Evolutionary conservation across 306 rosid genomes (phyloP).

Genomic region (Pyrus pyrifolia): DNA sequence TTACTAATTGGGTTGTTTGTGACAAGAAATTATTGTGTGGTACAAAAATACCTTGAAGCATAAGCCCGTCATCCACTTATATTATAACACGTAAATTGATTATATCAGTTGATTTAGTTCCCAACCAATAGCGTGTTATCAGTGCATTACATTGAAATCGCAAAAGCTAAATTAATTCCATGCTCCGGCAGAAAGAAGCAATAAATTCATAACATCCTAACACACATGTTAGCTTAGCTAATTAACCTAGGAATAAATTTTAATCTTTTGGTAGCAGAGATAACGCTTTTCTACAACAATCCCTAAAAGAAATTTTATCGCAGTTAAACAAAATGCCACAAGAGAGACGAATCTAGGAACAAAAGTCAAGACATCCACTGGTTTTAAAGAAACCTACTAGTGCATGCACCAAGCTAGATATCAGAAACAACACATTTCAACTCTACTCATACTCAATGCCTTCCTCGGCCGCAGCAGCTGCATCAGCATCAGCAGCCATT

Average conservation of each 20-base stretch:
- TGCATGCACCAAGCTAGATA: background rate
- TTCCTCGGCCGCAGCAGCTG: slow-evolving; percentile 45
- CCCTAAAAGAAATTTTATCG: background rate
- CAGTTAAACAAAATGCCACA: background rate
- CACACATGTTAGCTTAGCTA: background rate
- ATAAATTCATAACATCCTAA: background rate
- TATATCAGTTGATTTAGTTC: background rate
- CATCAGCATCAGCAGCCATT: slow-evolving; percentile 64
- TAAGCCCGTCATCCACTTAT: no score
- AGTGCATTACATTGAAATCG: background rate
- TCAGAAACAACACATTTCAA: background rate
- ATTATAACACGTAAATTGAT: no score
- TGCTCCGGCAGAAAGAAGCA: background rate
- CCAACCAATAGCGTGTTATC: background rate
- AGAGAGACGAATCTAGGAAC: slow-evolving; percentile 6
- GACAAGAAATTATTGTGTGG: no score
- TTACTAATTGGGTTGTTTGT: no score
- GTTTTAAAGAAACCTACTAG: background rate
- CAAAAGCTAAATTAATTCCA: background rate
- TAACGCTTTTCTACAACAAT: slow-evolving; percentile 1
- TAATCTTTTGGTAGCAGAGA: slow-evolving; percentile 1
- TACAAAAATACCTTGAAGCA: no score
- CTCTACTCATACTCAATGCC: slow-evolving; percentile 41
- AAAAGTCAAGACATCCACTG: background rate
- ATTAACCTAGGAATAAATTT: background rate